These are phyloP conservation scores for Hibiscus syriacus DNA, from an alignment of 345 rosid genomes.

Conservation along the genomic window DNA sequence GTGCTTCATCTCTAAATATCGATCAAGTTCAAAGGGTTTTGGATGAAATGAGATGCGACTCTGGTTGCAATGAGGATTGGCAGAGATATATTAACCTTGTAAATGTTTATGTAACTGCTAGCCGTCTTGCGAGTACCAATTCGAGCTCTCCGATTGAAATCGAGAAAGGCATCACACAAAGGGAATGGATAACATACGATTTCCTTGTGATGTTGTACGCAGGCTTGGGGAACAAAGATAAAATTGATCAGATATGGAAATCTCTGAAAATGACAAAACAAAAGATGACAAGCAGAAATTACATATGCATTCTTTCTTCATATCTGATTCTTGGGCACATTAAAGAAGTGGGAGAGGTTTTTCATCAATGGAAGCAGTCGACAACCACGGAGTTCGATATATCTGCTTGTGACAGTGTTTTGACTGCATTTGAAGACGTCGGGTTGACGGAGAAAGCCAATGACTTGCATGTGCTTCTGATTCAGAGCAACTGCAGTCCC, in stretches of 20 bases:
- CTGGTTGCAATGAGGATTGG: slow-evolving; percentile 56
- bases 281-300: slow-evolving; percentile 77
- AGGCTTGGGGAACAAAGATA: slow-evolving; percentile 63
- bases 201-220: slow-evolving; percentile 71
- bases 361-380: slow-evolving; percentile 81
- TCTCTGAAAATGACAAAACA: slow-evolving; percentile 81
- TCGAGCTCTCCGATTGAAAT: slow-evolving; percentile 44
- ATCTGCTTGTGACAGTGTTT: slow-evolving; percentile 47
- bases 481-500: slow-evolving; percentile 31
- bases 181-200: slow-evolving; percentile 89
- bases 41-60: slow-evolving; percentile 58
- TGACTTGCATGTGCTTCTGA: slow-evolving; percentile 40
- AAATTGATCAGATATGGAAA: slow-evolving; percentile 81
- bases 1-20: slow-evolving; percentile 53
- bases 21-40: slow-evolving; percentile 51
- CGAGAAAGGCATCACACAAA: slow-evolving; percentile 50
- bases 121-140: slow-evolving; percentile 37
- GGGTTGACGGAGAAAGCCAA: slow-evolving; percentile 48
- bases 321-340: slow-evolving; percentile 63
- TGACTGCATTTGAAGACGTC: slow-evolving; percentile 37
- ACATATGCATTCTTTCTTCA: slow-evolving; percentile 57
- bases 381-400: slow-evolving; percentile 46
- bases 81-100: slow-evolving; percentile 42
- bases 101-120: slow-evolving; percentile 43
- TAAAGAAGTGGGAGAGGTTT: slow-evolving; percentile 62